Conservation (phyloP, 345 rosid species). For the Atalantia buxifolia region DNA sequence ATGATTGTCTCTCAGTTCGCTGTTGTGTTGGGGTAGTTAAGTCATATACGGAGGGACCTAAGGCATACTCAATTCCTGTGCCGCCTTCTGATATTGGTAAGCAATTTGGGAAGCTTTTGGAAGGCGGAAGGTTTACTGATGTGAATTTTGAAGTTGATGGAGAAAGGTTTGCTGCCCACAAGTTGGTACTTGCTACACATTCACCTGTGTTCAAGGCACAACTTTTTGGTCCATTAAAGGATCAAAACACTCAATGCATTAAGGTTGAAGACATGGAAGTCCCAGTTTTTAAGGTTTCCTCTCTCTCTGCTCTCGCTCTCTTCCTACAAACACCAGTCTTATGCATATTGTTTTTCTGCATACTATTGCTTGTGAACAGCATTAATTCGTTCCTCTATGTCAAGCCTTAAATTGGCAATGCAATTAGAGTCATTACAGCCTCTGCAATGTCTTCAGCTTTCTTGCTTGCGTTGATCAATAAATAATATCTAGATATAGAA, state of each 20-base stretch:
- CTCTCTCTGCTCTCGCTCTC: conserved; percentile 6
- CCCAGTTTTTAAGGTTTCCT: conserved; percentile 62
- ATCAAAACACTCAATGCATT: conserved; percentile 42
- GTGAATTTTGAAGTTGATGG: conserved; percentile 58
- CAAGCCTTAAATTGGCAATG: not conserved
- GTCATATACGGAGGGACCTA: conserved; percentile 71
- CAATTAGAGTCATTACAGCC: too few relatives aligned
- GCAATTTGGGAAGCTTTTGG: conserved; percentile 57
- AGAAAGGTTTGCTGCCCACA: conserved; percentile 68
- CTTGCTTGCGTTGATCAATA: too few relatives aligned
- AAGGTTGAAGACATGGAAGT: conserved; percentile 61
- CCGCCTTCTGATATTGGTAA: conserved; percentile 59
- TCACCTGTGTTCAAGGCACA: conserved; percentile 86
- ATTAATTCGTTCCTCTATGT: not conserved
- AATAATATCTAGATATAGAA: too few relatives aligned
- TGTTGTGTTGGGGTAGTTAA: conserved; percentile 79
- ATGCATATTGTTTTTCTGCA: not conserved
- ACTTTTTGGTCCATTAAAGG: conserved; percentile 71
- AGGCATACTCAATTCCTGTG: conserved; percentile 48
- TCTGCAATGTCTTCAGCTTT: too few relatives aligned
- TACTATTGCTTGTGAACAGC: not conserved
- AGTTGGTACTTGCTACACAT: conserved; percentile 65
- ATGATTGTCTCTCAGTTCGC: conserved; percentile 57
- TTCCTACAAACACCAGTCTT: not conserved
- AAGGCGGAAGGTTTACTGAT: conserved; percentile 54